A percentile compares a stretch with the other conserved stretches of the same genome.
Conservation (phyloP, 31 red algal species). For the Asparagopsis taxiformis region DNA sequence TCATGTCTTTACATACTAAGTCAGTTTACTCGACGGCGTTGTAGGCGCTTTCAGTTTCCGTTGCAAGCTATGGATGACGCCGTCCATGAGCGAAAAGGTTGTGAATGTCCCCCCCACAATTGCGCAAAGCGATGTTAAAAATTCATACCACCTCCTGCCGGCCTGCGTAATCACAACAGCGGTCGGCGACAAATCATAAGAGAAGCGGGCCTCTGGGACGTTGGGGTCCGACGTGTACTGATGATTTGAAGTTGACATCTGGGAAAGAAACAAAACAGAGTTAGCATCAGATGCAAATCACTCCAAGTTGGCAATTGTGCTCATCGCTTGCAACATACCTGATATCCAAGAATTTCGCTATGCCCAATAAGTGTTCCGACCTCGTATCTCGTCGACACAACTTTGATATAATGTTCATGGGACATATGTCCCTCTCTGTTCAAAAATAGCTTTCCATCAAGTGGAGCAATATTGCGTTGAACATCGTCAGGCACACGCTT, state of each 20-base stretch:
- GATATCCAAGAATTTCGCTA: constrained; percentile 72
- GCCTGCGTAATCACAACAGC: constrained; percentile 79
- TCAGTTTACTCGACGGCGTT: constrained; percentile 70
- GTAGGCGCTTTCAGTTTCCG: constrained; percentile 38
- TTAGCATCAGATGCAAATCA: background rate
- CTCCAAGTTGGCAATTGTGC: background rate
- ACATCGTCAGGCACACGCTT: constrained; percentile 56
- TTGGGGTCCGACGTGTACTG: constrained; percentile 77
- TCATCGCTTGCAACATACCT: constrained; percentile 29
- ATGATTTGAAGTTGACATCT: constrained; percentile 78
- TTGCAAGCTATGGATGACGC: constrained; percentile 53
- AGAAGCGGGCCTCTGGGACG: constrained; percentile 77
- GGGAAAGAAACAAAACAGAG: background rate
- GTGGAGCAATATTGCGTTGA: constrained; percentile 46
- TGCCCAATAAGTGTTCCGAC: constrained; percentile 33
- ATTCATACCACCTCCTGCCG: constrained; percentile 90
- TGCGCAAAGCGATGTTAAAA: constrained; percentile 81
- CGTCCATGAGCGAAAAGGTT: constrained; percentile 70
- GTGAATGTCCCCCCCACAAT: constrained; percentile 86
- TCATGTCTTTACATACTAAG: no score
- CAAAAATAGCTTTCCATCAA: constrained; percentile 58
- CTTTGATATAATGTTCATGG: constrained; percentile 85
- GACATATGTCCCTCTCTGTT: constrained; percentile 67
- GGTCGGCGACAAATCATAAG: constrained; percentile 84
- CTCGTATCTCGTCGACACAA: constrained; percentile 77